phyloP scores from a whole-genome alignment of 495 filamentous ascomycete genomes.

The Daldinia childiae region DNA sequence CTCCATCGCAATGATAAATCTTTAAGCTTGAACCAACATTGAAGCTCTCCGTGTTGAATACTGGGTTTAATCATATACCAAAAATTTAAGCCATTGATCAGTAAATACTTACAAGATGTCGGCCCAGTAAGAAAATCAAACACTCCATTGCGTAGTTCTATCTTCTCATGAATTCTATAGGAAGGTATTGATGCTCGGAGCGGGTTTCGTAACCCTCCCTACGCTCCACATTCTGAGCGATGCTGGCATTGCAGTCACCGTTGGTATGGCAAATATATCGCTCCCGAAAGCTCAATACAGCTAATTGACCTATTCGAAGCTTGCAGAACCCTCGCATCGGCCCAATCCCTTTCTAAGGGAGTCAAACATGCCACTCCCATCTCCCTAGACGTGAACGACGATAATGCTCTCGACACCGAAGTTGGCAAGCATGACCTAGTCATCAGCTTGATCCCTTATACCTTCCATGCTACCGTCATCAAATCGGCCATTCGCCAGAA shows the following conservation, averaged over 20 bases:
- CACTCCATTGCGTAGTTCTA: neutral
- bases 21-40: conserved; percentile 1
- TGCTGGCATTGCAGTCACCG: conserved; percentile 78
- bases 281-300: neutral
- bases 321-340: conserved; percentile 82
- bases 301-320: conserved; percentile 58
- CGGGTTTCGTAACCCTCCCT: conserved; percentile 83
- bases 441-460: conserved; percentile 91
- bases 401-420: conserved; percentile 76
- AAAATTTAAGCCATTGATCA: neutral
- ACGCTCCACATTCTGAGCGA: conserved; percentile 81
- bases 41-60: neutral
- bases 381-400: conserved; percentile 83
- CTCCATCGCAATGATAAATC: conserved; percentile 15
- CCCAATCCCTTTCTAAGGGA: conserved; percentile 76
- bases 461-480: conserved; percentile 88
- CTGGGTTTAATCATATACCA: neutral
- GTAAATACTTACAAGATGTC: conserved; percentile 6
- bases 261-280: conserved; percentile 68
- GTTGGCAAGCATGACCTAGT: conserved; percentile 81
- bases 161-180: conserved; percentile 19
- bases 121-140: conserved; percentile 18
- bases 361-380: conserved; percentile 76
- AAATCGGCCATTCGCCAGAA: conserved; percentile 92
- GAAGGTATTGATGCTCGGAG: conserved; percentile 75